Conservation (phyloP, 164 flowering plant species). For the Protea cynaroides region DNA sequence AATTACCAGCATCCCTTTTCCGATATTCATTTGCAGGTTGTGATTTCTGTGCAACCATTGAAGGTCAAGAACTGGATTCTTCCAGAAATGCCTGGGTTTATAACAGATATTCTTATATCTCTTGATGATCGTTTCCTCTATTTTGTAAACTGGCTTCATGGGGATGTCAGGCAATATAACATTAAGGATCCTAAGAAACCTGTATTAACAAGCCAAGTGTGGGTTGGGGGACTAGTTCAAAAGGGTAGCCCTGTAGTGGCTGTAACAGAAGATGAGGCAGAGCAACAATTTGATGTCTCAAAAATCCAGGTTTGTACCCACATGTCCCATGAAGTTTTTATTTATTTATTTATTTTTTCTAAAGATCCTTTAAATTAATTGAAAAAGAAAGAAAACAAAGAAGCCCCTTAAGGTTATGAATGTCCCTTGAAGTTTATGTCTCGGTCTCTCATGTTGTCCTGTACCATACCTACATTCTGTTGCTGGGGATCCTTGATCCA, state of each 20-base stretch:
- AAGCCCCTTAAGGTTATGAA: no score
- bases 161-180: conserved; percentile 89
- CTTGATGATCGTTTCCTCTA: conserved; percentile 91
- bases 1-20: neutral
- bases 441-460: no score
- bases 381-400: no score
- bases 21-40: conserved; percentile 40
- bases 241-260: conserved; percentile 70
- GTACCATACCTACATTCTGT: no score
- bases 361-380: no score
- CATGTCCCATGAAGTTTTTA: no score
- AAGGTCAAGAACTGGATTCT: conserved; percentile 96
- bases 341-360: no score
- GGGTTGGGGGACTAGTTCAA: conserved; percentile 74
- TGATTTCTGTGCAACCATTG: conserved; percentile 69
- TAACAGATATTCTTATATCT: conserved; percentile 91
- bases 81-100: conserved; percentile 94
- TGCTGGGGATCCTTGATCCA: no score
- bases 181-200: conserved; percentile 83
- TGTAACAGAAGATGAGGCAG: conserved; percentile 62
- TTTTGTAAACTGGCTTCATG: conserved; percentile 95
- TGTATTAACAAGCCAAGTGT: conserved; percentile 67
- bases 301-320: conserved; percentile 55
- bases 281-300: conserved; percentile 74
- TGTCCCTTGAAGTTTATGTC: no score